Percentiles rank a stretch among this genome's conserved stretches.
These are phyloP conservation scores for Seiridium cupressi DNA, from an alignment of 2,329 filamentous ascomycete genomes.

Conservation along the genomic window DNA sequence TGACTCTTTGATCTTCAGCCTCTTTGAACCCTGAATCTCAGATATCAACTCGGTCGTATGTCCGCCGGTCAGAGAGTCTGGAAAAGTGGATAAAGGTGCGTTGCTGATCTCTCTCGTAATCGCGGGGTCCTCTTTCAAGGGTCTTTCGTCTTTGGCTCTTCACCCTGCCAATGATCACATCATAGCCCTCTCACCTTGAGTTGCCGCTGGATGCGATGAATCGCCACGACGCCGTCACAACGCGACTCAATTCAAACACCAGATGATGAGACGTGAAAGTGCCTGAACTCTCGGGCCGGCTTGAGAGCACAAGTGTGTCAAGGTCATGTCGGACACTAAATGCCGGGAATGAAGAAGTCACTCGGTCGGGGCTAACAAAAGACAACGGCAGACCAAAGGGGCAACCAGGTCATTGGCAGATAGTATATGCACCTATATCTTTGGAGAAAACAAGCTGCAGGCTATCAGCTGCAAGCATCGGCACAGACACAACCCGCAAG, in stretches of 20 bases:
- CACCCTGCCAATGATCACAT: background rate
- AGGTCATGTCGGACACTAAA: too few species aligned
- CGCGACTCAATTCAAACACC: background rate
- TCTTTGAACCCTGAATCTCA: too few species aligned
- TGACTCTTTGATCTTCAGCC: too few species aligned
- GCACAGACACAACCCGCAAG: background rate
- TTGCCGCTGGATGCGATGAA: background rate
- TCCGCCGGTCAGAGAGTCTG: background rate
- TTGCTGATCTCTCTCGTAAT: constrained; percentile 8
- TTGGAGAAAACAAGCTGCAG: background rate
- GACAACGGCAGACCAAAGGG: background rate
- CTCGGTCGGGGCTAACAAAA: background rate
- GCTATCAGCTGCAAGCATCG: background rate
- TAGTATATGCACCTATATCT: background rate
- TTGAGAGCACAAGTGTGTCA: background rate
- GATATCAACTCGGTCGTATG: too few species aligned
- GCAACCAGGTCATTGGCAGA: constrained; percentile 2
- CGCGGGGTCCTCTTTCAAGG: constrained; percentile 1
- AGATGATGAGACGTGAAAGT: too few species aligned
- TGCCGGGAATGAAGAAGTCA: background rate
- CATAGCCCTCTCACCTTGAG: background rate
- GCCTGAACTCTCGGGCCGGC: background rate
- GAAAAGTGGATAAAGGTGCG: background rate
- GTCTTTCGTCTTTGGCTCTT: background rate
- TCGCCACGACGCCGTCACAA: background rate